Evolutionary conservation across 208 protist genomes (phyloP).

Genomic region (Histomonas meleagridis): DNA sequence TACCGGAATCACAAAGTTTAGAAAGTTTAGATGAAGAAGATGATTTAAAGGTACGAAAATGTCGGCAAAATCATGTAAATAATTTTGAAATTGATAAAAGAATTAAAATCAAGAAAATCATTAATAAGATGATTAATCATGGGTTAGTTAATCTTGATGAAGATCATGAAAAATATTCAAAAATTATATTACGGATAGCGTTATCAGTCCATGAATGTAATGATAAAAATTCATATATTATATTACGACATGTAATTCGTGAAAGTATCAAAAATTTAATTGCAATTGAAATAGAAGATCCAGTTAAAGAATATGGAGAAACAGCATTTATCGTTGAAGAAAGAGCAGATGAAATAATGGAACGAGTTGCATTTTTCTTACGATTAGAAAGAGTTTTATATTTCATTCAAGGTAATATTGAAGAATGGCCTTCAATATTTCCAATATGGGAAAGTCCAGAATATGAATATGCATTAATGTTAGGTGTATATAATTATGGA

Average conservation of each 20-base stretch:
- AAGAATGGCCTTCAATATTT: neutral
- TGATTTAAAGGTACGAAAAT: neutral
- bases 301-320: neutral
- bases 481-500: neutral
- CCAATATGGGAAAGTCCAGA: neutral
- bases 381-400: neutral
- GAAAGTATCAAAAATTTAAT: too few species aligned
- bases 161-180: too few species aligned
- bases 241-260: too few species aligned
- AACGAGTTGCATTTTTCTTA: neutral
- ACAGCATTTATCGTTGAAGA: neutral
- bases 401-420: neutral
- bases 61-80: neutral
- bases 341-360: neutral
- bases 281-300: neutral
- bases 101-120: neutral
- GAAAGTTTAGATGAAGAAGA: neutral
- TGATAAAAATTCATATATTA: too few species aligned
- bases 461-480: neutral
- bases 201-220: too few species aligned
- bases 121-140: too few species aligned
- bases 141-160: too few species aligned
- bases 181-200: too few species aligned
- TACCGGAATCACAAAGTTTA: neutral
- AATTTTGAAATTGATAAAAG: too few species aligned